Base-by-base conservation (phyloP, 192 early-diverging fungal genomes). In the Gamsiella multidivaricata region DNA sequence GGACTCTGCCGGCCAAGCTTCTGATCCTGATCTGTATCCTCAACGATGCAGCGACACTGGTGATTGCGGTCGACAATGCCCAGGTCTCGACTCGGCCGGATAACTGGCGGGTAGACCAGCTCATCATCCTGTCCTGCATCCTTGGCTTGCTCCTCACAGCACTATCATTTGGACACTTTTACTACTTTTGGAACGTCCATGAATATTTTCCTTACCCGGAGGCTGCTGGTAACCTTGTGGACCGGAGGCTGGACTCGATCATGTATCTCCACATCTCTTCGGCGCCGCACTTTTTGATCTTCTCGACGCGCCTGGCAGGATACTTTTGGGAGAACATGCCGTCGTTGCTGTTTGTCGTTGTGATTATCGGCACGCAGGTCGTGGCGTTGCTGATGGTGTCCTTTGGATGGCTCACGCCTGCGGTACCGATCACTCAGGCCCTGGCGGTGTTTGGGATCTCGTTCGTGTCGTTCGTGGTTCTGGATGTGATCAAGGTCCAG, bases 261-360 rank as follows among this genome's bases (percentile, higher is more conserved):
- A 96, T 96, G 86, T 96, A 96, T 81, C 85, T 96, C n/a, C 89
- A 96, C 45, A 92, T 96, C 56, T 95, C 94, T 14, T 94, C 92
- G 9, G 83, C 83, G 3, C 94, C 94, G 22, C 95, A 96, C 72
- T 96, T 96, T 80, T 89, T 95, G 39, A 96, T 96, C 79, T 96
- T 96, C 82, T 95, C 94, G 28, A 95, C 95, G 14, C 89, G 95
- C 37, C 69, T 95, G 28, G 79, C 88, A 42, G 89, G 91, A 43
- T 94, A 88, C 81, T 95, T 92, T 85, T 97, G 91, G 91, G 87
- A 93, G 63, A 91, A 91, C 57, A 81, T 88, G 70, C 96, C 96
- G 6, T 87, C 87, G 37, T 73, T 83, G 73, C 78, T 90, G 20
- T 97, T 97, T 66, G 87, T 92, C 3, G 74, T 85, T 2, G 92